Percentiles rank a stretch among this genome's conserved stretches.
These are phyloP conservation scores for Sedum album DNA, from an alignment of 164 flowering plant genomes.

Conservation along the genomic window DNA sequence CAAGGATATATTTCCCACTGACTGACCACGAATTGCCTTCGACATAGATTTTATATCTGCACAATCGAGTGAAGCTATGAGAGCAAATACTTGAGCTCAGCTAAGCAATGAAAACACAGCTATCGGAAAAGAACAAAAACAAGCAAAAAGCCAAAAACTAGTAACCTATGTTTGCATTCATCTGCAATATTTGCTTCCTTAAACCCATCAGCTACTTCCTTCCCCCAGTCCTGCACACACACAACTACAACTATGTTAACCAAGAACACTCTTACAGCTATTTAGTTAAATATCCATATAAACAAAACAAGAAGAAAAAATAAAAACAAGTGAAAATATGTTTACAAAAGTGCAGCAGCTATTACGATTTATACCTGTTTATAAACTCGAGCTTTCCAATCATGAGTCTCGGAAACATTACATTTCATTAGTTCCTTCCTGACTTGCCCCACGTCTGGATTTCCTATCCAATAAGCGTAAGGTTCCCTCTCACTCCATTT, in stretches of 20 bases:
- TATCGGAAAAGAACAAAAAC: not conserved
- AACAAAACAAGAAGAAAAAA: not conserved
- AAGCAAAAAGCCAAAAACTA: not conserved
- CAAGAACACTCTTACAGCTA: not conserved
- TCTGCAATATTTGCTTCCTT: not conserved
- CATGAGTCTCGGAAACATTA: not conserved
- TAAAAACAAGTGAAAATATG: no score
- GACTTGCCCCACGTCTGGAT: not conserved
- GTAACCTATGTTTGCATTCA: not conserved
- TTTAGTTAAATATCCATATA: not conserved
- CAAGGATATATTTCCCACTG: not conserved
- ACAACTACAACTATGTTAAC: not conserved
- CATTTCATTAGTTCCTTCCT: not conserved
- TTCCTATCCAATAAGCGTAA: not conserved
- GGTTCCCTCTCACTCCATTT: not conserved
- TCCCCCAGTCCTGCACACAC: slow-evolving; percentile 20
- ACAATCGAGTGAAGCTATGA: not conserved
- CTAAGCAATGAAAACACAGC: not conserved
- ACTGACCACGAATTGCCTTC: not conserved
- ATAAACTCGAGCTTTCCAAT: not conserved
- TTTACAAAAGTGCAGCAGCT: not conserved
- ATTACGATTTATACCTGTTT: not conserved
- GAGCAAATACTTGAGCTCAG: not conserved
- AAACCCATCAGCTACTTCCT: not conserved
- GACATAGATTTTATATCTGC: not conserved